phyloP scores from a whole-genome alignment of 2,329 filamentous ascomycete genomes.

The Pyrenophora teres region DNA sequence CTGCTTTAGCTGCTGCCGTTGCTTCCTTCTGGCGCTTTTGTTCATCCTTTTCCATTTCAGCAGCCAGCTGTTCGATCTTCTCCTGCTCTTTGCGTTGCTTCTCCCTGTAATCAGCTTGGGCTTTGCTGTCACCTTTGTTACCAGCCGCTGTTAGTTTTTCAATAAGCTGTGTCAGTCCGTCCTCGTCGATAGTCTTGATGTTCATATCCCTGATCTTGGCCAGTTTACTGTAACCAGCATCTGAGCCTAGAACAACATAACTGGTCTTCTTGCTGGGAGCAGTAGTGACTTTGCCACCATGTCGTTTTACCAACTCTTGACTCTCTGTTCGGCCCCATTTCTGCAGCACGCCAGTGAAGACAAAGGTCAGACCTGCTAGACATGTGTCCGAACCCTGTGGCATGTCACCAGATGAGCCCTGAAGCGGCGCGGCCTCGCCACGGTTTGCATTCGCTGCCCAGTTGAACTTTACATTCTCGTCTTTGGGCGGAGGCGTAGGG shows the following conservation, averaged over 20 bases:
- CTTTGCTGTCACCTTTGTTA: conserved; percentile 73
- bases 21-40: conserved; percentile 67
- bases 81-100: conserved; percentile 85
- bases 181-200: conserved; percentile 92
- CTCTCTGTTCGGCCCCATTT: conserved; percentile 83
- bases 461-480: conserved; percentile 74
- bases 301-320: conserved; percentile 83
- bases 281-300: conserved; percentile 87
- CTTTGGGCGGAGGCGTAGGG: conserved; percentile 78
- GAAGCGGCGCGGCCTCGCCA: conserved; percentile 66
- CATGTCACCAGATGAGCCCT: conserved; percentile 67
- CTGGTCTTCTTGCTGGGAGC: conserved; percentile 91
- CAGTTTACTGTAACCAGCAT: conserved; percentile 92
- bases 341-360: conserved; percentile 89
- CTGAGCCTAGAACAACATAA: conserved; percentile 87
- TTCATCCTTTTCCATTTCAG: conserved; percentile 87
- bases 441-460: conserved; percentile 65
- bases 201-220: conserved; percentile 78
- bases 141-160: conserved; percentile 80
- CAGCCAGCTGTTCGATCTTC: conserved; percentile 78
- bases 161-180: conserved; percentile 88
- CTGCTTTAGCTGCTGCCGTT: conserved; percentile 43
- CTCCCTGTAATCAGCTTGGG: conserved; percentile 80
- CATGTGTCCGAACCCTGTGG: conserved; percentile 88
- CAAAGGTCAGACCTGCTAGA: conserved; percentile 84